phyloP scores from a whole-genome alignment of 179 eudicot genomes.

The Sideroxylon spinosum region DNA sequence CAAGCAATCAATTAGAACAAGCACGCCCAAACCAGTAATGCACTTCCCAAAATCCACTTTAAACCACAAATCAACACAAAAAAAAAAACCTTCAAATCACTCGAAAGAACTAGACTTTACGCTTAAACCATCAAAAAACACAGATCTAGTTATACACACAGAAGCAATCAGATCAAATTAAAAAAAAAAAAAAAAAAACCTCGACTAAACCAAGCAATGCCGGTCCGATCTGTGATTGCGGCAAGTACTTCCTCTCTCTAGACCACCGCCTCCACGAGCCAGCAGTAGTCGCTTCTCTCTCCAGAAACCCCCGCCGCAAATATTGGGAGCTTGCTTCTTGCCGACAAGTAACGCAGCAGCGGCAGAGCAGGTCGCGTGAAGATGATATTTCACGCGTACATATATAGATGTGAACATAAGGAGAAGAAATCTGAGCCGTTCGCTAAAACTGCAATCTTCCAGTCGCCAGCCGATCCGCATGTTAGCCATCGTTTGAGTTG shows the following conservation, averaged over 20 bases:
- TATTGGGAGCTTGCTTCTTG: not conserved
- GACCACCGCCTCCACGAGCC: not conserved
- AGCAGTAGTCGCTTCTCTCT: not conserved
- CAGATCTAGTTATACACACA: not conserved
- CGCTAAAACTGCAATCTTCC: not conserved
- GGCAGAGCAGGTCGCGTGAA: not conserved
- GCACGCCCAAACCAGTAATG: too few species aligned
- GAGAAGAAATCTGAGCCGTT: not conserved
- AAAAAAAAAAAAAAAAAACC: not conserved
- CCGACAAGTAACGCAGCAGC: not conserved
- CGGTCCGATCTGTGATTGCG: constrained; percentile 4
- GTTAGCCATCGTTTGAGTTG: too few species aligned
- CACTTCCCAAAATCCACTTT: not conserved
- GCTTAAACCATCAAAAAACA: not conserved
- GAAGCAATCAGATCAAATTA: not conserved
- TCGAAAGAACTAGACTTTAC: not conserved
- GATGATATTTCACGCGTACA: too few species aligned
- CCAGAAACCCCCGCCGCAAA: not conserved
- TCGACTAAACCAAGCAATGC: constrained; percentile 7
- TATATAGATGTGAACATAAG: too few species aligned
- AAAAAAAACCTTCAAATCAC: not conserved
- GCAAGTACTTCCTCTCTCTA: not conserved
- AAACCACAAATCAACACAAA: not conserved
- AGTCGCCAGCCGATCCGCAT: constrained; percentile 16
- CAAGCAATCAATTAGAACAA: not conserved